Conservation (phyloP, 164 flowering plant genomes). For the Stephania cephalantha region DNA sequence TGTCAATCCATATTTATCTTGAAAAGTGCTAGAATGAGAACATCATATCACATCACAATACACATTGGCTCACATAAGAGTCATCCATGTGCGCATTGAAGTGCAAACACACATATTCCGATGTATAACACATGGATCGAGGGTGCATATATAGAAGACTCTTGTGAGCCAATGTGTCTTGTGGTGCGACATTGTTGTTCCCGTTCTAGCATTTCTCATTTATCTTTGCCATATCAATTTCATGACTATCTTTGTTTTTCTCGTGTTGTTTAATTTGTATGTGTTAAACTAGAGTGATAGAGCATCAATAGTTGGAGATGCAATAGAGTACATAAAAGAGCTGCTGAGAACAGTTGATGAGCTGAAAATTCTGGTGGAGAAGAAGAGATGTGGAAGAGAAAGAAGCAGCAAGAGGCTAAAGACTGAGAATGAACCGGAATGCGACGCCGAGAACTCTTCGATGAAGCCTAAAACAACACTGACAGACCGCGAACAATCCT, state of each 20-base stretch:
- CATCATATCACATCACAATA: too few species aligned
- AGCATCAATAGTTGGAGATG: conserved; percentile 83
- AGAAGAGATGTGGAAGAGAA: conserved; percentile 56
- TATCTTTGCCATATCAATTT: neutral
- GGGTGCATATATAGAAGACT: too few species aligned
- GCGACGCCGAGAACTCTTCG: conserved; percentile 26
- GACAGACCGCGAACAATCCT: conserved; percentile 39
- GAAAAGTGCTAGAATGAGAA: too few species aligned
- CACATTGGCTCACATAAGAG: too few species aligned
- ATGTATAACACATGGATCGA: too few species aligned
- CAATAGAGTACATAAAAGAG: conserved; percentile 83
- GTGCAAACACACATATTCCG: too few species aligned
- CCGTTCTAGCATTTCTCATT: neutral
- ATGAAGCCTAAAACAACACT: conserved; percentile 22
- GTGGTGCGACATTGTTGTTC: too few species aligned
- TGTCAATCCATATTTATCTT: neutral
- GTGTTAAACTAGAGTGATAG: conserved; percentile 48
- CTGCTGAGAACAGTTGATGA: conserved; percentile 66
- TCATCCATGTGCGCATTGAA: too few species aligned
- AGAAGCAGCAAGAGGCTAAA: conserved; percentile 50
- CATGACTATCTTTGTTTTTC: neutral
- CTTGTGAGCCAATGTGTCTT: too few species aligned
- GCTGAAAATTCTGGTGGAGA: conserved; percentile 66
- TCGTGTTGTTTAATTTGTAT: neutral
- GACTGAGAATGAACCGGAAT: conserved; percentile 27